Conservation (phyloP, 2,329 filamentous ascomycete genomes). For the Paecilomyces sp. region DNA sequence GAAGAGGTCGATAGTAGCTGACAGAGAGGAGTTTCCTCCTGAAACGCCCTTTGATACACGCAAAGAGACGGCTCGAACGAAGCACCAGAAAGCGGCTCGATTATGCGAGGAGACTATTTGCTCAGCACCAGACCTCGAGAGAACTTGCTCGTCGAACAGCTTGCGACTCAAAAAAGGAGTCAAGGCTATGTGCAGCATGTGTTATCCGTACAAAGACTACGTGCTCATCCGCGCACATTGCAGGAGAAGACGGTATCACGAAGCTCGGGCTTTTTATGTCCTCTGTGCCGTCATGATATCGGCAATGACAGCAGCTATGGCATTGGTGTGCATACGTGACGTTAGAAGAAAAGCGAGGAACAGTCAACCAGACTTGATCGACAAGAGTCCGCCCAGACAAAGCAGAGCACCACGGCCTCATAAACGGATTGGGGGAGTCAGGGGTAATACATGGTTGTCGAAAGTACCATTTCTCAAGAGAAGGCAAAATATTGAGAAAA, state of each 20-base stretch:
- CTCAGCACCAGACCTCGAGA: conserved; percentile 3
- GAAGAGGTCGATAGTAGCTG: background rate
- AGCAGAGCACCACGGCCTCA: background rate
- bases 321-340: conserved; percentile 7
- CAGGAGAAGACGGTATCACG: conserved; percentile 5
- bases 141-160: conserved; percentile 2
- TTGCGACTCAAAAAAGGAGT: conserved; percentile 1
- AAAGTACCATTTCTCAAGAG: background rate
- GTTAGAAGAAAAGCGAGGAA: conserved; percentile 2
- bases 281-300: conserved; percentile 7
- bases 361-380: background rate
- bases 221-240: conserved; percentile 8
- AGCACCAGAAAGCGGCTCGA: background rate
- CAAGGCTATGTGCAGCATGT: conserved; percentile 8
- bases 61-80: background rate
- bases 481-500: background rate
- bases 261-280: conserved; percentile 9
- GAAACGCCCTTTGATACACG: background rate
- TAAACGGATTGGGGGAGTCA: background rate
- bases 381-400: background rate
- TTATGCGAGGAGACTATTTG: conserved; percentile 9
- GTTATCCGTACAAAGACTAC: conserved; percentile 8
- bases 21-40: background rate
- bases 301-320: conserved; percentile 3
- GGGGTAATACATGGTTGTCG: background rate